Conservation (phyloP, 768 basidiomycete species). For the Tricholoma sp. region DNA sequence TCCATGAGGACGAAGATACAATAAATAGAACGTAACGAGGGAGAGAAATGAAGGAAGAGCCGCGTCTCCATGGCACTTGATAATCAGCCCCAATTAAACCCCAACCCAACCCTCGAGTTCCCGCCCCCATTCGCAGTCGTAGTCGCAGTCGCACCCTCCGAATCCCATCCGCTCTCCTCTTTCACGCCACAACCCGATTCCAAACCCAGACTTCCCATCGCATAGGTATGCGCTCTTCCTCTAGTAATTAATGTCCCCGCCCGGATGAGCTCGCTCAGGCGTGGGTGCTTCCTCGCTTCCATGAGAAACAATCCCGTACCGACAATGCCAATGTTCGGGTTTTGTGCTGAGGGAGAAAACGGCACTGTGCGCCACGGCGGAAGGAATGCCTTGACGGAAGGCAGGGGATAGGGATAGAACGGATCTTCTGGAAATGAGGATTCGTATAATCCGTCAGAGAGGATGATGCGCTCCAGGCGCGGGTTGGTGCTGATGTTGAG, state of each 20-base stretch:
- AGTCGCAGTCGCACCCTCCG: not conserved
- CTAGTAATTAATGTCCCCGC: slow-evolving; percentile 37
- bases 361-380: not conserved
- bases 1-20: no score
- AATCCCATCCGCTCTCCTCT: not conserved
- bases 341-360: not conserved
- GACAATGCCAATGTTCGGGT: slow-evolving; percentile 24
- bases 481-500: slow-evolving; percentile 46
- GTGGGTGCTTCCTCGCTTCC: slow-evolving; percentile 46
- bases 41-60: not conserved
- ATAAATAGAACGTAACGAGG: not conserved
- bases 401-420: not conserved
- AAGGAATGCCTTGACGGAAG: not conserved
- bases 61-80: not conserved
- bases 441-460: slow-evolving; percentile 18
- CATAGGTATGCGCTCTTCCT: slow-evolving; percentile 17
- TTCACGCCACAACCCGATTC: not conserved
- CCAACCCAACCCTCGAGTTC: slow-evolving; percentile 1
- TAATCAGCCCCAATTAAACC: not conserved
- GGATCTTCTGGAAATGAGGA: not conserved
- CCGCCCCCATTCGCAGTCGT: not conserved
- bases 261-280: slow-evolving; percentile 49
- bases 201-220: slow-evolving; percentile 9
- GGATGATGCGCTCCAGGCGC: slow-evolving; percentile 40
- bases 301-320: slow-evolving; percentile 53